phyloP scores from a whole-genome alignment of 148 eudicot genomes.

The Linanthus parryae region DNA sequence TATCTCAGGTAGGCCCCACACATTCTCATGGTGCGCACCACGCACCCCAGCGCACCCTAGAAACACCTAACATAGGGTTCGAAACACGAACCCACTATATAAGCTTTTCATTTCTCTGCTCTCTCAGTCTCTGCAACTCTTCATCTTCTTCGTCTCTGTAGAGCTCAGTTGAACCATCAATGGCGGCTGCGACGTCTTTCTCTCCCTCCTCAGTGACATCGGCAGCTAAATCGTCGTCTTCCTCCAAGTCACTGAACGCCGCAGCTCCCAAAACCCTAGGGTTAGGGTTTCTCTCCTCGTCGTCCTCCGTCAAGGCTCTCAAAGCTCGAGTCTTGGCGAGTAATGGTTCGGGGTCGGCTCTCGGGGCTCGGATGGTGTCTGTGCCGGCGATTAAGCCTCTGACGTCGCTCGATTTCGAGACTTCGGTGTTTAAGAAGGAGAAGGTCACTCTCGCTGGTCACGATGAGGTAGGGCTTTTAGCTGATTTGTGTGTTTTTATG shows the following conservation, averaged over 20 bases:
- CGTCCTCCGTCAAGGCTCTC: slow-evolving; percentile 27
- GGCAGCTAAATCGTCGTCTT: slow-evolving; percentile 15
- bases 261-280: slow-evolving; percentile 23
- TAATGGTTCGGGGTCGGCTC: too few species aligned
- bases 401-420: slow-evolving; percentile 54
- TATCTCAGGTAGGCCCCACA: too few species aligned
- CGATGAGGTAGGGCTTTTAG: slow-evolving; percentile 64
- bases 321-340: neutral
- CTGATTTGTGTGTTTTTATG: neutral
- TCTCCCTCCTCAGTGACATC: slow-evolving; percentile 23
- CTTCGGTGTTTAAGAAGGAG: slow-evolving; percentile 70
- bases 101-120: too few species aligned
- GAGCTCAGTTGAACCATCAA: too few species aligned
- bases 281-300: slow-evolving; percentile 44
- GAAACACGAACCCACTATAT: too few species aligned
- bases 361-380: slow-evolving; percentile 58
- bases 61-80: too few species aligned
- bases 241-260: slow-evolving; percentile 21
- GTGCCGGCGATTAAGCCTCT: slow-evolving; percentile 39
- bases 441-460: slow-evolving; percentile 70
- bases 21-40: too few species aligned
- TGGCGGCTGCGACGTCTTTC: slow-evolving; percentile 39
- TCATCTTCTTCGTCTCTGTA: too few species aligned
- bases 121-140: too few species aligned
- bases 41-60: too few species aligned